Evolutionary conservation across 2,329 filamentous ascomycete genomes (phyloP).

Genomic region (Drechslera avenae): DNA sequence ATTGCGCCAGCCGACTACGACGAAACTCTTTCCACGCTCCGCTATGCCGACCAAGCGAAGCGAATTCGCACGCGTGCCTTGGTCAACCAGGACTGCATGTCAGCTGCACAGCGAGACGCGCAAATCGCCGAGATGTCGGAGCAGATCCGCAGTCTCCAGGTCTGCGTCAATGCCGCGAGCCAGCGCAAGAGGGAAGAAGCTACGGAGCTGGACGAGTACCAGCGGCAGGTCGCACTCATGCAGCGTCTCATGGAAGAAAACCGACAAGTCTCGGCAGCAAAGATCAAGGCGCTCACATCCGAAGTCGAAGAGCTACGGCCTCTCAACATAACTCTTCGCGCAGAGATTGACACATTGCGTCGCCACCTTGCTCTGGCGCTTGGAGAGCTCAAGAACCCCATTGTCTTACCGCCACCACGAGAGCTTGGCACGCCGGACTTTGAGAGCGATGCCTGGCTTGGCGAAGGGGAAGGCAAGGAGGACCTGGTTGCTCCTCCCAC

Average conservation of each 20-base stretch:
- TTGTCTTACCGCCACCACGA: conserved; percentile 61
- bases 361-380: conserved; percentile 87
- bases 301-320: conserved; percentile 57
- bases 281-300: conserved; percentile 78
- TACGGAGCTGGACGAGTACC: conserved; percentile 91
- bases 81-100: conserved; percentile 94
- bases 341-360: conserved; percentile 83
- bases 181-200: conserved; percentile 79
- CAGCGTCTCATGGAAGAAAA: conserved; percentile 96
- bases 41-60: conserved; percentile 97
- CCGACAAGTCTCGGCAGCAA: conserved; percentile 86
- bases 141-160: conserved; percentile 84
- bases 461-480: conserved; percentile 35
- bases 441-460: conserved; percentile 39
- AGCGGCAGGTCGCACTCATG: conserved; percentile 85
- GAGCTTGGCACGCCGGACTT: conserved; percentile 37
- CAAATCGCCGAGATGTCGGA: conserved; percentile 95
- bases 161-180: conserved; percentile 65
- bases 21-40: conserved; percentile 91
- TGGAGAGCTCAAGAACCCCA: conserved; percentile 87
- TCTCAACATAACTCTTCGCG: conserved; percentile 61
- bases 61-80: conserved; percentile 91
- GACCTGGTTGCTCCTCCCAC: conserved; percentile 28
- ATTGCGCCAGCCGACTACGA: conserved; percentile 96
- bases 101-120: conserved; percentile 88